These are phyloP conservation scores for Gleditsia sinensis DNA, from an alignment of 306 rosid genomes.

Conservation along the genomic window DNA sequence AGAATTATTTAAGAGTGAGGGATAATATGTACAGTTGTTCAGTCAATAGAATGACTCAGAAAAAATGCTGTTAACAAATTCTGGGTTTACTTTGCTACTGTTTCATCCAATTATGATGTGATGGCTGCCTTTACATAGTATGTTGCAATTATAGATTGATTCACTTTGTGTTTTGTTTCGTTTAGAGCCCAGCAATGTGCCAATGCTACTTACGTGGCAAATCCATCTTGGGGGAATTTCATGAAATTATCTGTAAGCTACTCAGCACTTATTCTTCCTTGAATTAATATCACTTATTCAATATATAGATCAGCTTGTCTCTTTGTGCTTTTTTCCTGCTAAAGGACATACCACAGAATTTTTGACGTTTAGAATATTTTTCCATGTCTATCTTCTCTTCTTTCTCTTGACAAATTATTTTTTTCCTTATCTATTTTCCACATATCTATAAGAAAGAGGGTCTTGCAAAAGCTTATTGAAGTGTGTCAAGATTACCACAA, in stretches of 20 bases:
- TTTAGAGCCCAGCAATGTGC: conserved; percentile 81
- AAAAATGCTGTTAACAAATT: no score
- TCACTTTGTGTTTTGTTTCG: no score
- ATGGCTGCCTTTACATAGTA: no score
- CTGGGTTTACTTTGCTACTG: no score
- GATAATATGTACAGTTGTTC: no score
- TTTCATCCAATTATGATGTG: no score
- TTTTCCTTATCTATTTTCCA: conserved; percentile 31
- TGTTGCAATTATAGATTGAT: no score
- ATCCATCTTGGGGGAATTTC: conserved; percentile 61
- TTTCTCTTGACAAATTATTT: background rate
- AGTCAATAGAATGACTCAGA: no score
- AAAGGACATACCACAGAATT: conserved; percentile 24
- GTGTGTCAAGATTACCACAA: conserved; percentile 74
- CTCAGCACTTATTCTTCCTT: conserved; percentile 22
- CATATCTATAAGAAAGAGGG: conserved; percentile 76
- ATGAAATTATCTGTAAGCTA: conserved; percentile 74
- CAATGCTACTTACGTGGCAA: conserved; percentile 57
- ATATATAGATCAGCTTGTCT: conserved; percentile 14
- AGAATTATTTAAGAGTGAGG: no score
- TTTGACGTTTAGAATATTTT: conserved; percentile 22
- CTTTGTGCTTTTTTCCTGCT: conserved; percentile 19
- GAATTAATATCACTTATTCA: background rate
- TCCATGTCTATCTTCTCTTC: background rate
- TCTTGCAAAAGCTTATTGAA: conserved; percentile 74